Percentiles rank a stretch among this genome's conserved stretches.
phyloP scores from a whole-genome alignment of 1,284 basidiomycete species.

The Ustilago trichophora region DNA sequence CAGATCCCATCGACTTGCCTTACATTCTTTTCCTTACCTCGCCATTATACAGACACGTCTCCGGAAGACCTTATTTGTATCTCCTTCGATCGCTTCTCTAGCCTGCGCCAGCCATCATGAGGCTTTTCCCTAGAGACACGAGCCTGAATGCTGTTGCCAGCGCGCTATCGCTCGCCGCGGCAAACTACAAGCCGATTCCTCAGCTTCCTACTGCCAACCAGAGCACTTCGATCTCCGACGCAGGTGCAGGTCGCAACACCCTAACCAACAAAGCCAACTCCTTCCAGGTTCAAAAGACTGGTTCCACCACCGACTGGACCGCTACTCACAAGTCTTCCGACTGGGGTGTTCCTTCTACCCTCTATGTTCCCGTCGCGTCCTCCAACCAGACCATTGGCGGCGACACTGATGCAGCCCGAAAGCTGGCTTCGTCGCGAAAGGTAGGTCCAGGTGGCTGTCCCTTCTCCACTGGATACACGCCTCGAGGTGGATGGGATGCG shows the following conservation, averaged over 20 bases:
- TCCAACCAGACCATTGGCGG: slow-evolving; percentile 8
- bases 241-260: slow-evolving; percentile 9
- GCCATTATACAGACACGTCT: no score
- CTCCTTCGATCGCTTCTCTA: no score
- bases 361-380: slow-evolving; percentile 49
- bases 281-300: slow-evolving; percentile 39
- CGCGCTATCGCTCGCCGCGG: slow-evolving; percentile 58
- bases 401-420: slow-evolving; percentile 13
- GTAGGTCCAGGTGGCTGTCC: slow-evolving; percentile 60
- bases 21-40: slow-evolving; percentile 13
- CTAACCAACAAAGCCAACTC: slow-evolving; percentile 23
- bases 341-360: slow-evolving; percentile 56
- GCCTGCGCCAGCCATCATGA: slow-evolving; percentile 20
- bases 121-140: slow-evolving; percentile 41
- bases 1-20: slow-evolving; percentile 14
- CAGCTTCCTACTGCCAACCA: slow-evolving; percentile 42
- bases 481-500: slow-evolving; percentile 49
- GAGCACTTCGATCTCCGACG: slow-evolving; percentile 1
- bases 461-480: slow-evolving; percentile 53
- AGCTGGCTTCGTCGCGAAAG: slow-evolving; percentile 34
- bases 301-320: slow-evolving; percentile 19
- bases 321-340: slow-evolving; percentile 31
- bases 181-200: slow-evolving; percentile 66
- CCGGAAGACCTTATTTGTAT: background rate
- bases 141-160: slow-evolving; percentile 49